Conservation (phyloP, 176 grass and related monocot genomes). For the barley (Hordeum vulgare) region DNA sequence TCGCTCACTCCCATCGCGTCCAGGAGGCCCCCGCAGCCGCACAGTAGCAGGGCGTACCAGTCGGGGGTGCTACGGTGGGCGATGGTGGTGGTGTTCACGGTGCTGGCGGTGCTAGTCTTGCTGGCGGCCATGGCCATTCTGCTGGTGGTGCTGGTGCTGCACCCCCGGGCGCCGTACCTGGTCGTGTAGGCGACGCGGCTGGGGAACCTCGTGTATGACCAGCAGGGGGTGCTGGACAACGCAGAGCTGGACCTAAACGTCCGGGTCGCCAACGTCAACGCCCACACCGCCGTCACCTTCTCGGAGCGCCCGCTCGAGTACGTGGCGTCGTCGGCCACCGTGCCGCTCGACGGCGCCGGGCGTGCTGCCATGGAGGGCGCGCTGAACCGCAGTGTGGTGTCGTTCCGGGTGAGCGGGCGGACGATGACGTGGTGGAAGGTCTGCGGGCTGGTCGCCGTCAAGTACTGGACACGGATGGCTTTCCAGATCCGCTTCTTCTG, state of each 20-base stretch:
- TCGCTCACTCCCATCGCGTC: too few species aligned
- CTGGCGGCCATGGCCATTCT: slow-evolving; percentile 27
- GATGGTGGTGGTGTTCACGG: slow-evolving; percentile 35
- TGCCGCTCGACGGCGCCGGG: slow-evolving; percentile 30
- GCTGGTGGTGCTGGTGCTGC: slow-evolving; percentile 37
- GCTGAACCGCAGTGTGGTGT: slow-evolving; percentile 39
- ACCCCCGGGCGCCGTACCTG: slow-evolving; percentile 44
- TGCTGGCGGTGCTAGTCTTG: slow-evolving; percentile 39
- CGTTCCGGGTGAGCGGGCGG: slow-evolving; percentile 49
- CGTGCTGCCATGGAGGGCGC: slow-evolving; percentile 47
- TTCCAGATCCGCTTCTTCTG: slow-evolving; percentile 53
- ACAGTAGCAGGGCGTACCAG: neutral
- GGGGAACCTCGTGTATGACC: slow-evolving; percentile 43
- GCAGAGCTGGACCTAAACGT: slow-evolving; percentile 26
- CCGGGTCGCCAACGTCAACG: slow-evolving; percentile 51
- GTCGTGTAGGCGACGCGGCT: slow-evolving; percentile 30
- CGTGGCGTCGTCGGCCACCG: slow-evolving; percentile 22
- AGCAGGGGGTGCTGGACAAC: slow-evolving; percentile 38
- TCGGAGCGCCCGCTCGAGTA: slow-evolving; percentile 46
- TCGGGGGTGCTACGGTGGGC: slow-evolving; percentile 32
- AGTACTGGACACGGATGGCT: slow-evolving; percentile 35
- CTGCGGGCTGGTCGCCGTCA: slow-evolving; percentile 20
- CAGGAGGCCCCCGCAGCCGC: neutral
- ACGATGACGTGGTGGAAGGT: slow-evolving; percentile 43
- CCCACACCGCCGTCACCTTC: slow-evolving; percentile 29